Percentiles rank a stretch among this genome's conserved stretches.
These are phyloP conservation scores for Trypanosoma conorhini DNA, from an alignment of 208 protist genomes.

Conservation along the genomic window DNA sequence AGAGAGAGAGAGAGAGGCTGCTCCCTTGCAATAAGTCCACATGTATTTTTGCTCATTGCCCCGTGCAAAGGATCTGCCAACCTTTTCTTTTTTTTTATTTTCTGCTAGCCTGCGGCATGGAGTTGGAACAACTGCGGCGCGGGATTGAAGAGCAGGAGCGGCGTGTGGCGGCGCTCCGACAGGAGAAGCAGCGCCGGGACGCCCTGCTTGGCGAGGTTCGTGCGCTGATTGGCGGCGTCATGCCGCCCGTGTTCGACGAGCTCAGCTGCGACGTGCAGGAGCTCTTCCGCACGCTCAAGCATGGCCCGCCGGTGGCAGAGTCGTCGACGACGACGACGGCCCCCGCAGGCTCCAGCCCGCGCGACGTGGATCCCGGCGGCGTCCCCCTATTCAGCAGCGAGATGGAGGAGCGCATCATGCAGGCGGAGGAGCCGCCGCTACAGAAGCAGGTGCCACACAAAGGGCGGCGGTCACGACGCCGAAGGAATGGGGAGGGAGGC, in stretches of 20 bases:
- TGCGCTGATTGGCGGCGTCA: constrained; percentile 10
- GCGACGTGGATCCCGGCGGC: neutral
- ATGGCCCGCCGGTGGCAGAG: neutral
- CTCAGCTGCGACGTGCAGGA: constrained; percentile 14
- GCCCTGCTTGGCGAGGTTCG: constrained; percentile 31
- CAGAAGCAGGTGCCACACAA: neutral
- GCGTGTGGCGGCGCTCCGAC: constrained; percentile 24
- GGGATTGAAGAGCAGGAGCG: constrained; percentile 38
- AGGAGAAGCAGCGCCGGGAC: constrained; percentile 26
- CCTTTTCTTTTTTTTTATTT: neutral
- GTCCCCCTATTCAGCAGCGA: constrained; percentile 17
- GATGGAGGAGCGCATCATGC: constrained; percentile 26
- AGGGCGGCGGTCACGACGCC: neutral
- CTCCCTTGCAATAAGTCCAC: too few relatives aligned
- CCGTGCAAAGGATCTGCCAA: neutral
- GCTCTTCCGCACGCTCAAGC: constrained; percentile 16
- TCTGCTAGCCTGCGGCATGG: neutral
- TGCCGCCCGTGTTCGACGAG: constrained; percentile 18
- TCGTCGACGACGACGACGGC: constrained; percentile 1
- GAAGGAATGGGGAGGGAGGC: neutral
- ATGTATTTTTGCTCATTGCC: too few relatives aligned
- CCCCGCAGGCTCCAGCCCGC: neutral
- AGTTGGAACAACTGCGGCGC: constrained; percentile 26
- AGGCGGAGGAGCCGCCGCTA: constrained; percentile 18
- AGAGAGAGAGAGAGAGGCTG: constrained; percentile 1